Evolutionary conservation across 2,329 filamentous ascomycete genomes (phyloP), one percentile per base, ranked within the genome.

Genomic region (Colletotrichum sp.): DNA sequence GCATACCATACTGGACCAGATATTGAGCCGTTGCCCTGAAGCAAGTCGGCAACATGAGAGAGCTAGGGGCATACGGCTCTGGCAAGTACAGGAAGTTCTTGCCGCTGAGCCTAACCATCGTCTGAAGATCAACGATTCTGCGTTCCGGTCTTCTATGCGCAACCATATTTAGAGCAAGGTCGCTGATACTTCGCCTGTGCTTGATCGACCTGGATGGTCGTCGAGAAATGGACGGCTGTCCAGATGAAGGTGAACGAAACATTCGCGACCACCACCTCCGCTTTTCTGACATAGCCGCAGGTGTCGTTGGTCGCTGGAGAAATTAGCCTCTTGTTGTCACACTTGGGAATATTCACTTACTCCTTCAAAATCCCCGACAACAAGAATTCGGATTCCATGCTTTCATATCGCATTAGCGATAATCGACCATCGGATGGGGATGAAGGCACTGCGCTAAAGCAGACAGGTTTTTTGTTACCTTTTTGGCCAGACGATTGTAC

Each of bases 1-100:
- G 73, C 86, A 80, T 80, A 91, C 90, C 89, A 81, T 93, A 84
- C 63, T 93, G 90, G 4, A 91, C 86, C 12, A 94, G 86, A 80
- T 91, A 89, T 77, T 93, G 90, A n/a, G 90, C 91, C 10, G 90
- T 92, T 12, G 92, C 92, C 59, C 92, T 90, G 64, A 94, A 87
- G 77, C 92, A 93, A 5, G 92, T 93, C 10, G 92, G 92, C 34
- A 94, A 83, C 21, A 90, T 83, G 30, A 94, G 83, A 28, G 89
- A 88, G 21, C 88, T 86, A 2, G 91, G 88, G 5, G 91, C 86
- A 78, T 92, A 90, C 69, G 92, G 91, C 4, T 85, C 78, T 1
- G 92, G 92, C 10, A 94, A 84, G 78, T 92, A 90, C 63, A 94
- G 83, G 34, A 90, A 83, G 80, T 91, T 92, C 80, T 90, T 91